Evolutionary conservation across 2,329 filamentous ascomycete species (phyloP).

Genomic region (Ophiostoma sp.): DNA sequence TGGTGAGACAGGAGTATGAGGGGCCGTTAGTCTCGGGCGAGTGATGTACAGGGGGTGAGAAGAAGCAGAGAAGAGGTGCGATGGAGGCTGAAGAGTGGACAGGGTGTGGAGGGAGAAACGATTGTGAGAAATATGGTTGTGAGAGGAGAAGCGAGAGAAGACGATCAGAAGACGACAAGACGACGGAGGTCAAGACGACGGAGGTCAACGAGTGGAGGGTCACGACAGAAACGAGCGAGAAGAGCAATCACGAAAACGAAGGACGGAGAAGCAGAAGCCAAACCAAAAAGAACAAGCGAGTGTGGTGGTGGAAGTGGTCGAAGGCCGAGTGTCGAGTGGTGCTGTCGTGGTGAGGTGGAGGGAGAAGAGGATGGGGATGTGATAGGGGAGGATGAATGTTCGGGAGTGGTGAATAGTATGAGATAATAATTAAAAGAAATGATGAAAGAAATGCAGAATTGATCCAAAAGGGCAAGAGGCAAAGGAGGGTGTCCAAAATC

Average conservation of each 20-base stretch:
- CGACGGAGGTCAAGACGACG: not conserved
- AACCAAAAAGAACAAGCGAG: conserved; percentile 1
- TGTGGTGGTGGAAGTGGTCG: not conserved
- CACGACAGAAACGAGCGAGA: conserved; percentile 3
- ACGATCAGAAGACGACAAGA: not conserved
- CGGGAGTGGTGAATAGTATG: not conserved
- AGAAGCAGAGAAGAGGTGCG: not conserved
- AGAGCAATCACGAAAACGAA: not conserved
- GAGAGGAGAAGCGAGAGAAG: not conserved
- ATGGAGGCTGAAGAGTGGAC: not conserved
- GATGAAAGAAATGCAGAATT: not conserved
- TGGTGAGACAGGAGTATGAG: conserved; percentile 21
- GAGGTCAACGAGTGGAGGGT: not conserved
- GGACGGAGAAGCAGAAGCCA: not conserved
- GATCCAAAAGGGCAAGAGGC: conserved; percentile 5
- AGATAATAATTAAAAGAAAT: not conserved
- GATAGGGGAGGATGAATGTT: conserved; percentile 1
- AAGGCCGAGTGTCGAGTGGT: not conserved
- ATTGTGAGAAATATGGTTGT: not conserved
- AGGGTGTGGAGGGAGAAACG: not conserved
- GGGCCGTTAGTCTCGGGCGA: conserved; percentile 11
- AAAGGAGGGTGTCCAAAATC: not conserved
- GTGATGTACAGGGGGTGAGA: not conserved
- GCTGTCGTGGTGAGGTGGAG: conserved; percentile 5
- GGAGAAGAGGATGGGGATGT: not conserved